phyloP scores from a whole-genome alignment of 2,329 filamentous ascomycete genomes.

The Diaporthe ampelina region DNA sequence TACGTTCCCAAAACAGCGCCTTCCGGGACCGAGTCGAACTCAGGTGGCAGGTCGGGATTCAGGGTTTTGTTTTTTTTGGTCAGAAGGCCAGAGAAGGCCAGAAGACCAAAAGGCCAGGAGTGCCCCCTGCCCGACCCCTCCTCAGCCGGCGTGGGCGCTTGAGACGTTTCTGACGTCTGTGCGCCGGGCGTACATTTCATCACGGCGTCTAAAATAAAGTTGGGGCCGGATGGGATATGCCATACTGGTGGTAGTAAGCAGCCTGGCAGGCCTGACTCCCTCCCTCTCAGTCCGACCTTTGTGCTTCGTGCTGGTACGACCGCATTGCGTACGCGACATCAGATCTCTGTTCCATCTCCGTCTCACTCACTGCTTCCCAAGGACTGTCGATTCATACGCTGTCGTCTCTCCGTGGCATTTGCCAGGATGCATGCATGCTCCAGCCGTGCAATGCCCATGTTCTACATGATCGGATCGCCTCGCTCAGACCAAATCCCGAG shows the following conservation, averaged over 20 bases:
- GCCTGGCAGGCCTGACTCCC: background rate
- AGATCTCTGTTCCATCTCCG: conserved; percentile 31
- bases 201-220: conserved; percentile 33
- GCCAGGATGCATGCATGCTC: background rate
- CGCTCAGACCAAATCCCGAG: conserved; percentile 3
- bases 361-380: conserved; percentile 10
- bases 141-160: background rate
- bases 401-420: background rate
- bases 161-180: conserved; percentile 28
- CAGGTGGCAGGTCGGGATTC: conserved; percentile 21
- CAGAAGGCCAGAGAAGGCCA: background rate
- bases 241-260: background rate
- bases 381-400: conserved; percentile 3
- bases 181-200: conserved; percentile 28
- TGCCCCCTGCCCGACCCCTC: background rate
- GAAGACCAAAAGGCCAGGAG: background rate
- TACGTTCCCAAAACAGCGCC: background rate
- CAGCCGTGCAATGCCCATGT: conserved; percentile 15
- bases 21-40: conserved; percentile 7
- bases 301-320: conserved; percentile 5
- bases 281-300: background rate
- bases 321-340: conserved; percentile 21
- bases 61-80: background rate
- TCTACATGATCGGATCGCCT: conserved; percentile 2
- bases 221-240: conserved; percentile 8